Percentiles rank a stretch among this genome's conserved stretches.
Evolutionary conservation across 345 rosid species (phyloP).

Genomic region (Bretschneidera sinensis): DNA sequence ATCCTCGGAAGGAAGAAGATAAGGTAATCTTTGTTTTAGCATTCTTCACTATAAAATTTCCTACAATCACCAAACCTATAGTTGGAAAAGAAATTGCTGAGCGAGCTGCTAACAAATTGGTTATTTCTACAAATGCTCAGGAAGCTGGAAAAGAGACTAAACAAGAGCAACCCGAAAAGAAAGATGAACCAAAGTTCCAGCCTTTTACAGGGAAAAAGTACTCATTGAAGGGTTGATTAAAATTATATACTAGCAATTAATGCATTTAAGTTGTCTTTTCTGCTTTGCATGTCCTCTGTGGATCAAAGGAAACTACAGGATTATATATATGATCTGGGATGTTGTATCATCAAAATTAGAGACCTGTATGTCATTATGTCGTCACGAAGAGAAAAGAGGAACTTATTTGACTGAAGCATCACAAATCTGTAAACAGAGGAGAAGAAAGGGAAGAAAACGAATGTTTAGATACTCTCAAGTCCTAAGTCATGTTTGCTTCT

Average conservation of each 20-base stretch:
- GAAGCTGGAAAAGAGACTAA: constrained; percentile 57
- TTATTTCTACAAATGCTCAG: constrained; percentile 27
- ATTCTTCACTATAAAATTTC: neutral
- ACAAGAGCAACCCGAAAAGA: constrained; percentile 49
- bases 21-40: constrained; percentile 48
- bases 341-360: constrained; percentile 15
- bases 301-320: constrained; percentile 4
- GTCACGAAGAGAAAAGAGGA: constrained; percentile 1
- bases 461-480: no score
- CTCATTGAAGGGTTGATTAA: constrained; percentile 91
- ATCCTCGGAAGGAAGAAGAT: constrained; percentile 42
- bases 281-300: neutral
- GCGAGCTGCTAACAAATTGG: neutral
- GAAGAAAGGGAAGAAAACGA: no score
- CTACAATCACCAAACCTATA: neutral
- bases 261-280: neutral
- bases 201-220: constrained; percentile 87
- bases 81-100: neutral
- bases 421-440: neutral
- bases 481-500: no score
- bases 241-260: no score
- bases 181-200: constrained; percentile 83
- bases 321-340: constrained; percentile 8
- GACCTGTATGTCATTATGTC: constrained; percentile 8
- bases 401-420: neutral